Conservation (phyloP, 225 moss, liverwort and hornwort species). For the Rhytidiadelphus loreus region DNA sequence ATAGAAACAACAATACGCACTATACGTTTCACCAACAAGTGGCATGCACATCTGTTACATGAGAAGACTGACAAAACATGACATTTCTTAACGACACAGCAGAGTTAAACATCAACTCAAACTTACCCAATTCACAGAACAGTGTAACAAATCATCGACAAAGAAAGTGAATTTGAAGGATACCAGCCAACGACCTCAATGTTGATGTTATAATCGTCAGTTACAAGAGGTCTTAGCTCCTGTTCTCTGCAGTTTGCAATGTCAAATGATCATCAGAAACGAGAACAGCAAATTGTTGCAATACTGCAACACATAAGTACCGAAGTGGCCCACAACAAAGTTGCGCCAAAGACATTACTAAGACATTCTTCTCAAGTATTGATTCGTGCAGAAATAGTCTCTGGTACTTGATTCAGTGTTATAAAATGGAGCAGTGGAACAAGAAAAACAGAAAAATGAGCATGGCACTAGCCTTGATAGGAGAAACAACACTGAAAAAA, state of each 20-base stretch:
- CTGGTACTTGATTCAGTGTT: neutral
- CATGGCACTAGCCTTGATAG: neutral
- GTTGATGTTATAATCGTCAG: constrained; percentile 60
- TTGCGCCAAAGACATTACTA: neutral
- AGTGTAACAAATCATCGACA: neutral
- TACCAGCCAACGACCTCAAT: constrained; percentile 65
- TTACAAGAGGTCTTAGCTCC: constrained; percentile 87
- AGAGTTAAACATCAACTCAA: neutral
- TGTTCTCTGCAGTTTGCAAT: constrained; percentile 47
- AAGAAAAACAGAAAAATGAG: neutral
- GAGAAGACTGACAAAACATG: neutral
- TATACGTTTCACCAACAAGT: neutral
- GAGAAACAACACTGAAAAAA: neutral
- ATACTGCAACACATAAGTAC: neutral
- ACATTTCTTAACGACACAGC: neutral
- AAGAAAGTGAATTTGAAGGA: neutral
- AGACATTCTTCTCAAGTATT: neutral
- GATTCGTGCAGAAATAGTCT: neutral
- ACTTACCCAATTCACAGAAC: neutral
- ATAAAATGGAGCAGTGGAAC: neutral
- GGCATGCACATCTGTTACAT: neutral
- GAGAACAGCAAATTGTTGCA: neutral
- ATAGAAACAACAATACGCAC: neutral
- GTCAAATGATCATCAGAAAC: neutral
- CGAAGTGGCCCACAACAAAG: neutral